Evolutionary conservation across 225 moss, liverwort and hornwort genomes (phyloP).

Genomic region (Thuidium tamariscinum): DNA sequence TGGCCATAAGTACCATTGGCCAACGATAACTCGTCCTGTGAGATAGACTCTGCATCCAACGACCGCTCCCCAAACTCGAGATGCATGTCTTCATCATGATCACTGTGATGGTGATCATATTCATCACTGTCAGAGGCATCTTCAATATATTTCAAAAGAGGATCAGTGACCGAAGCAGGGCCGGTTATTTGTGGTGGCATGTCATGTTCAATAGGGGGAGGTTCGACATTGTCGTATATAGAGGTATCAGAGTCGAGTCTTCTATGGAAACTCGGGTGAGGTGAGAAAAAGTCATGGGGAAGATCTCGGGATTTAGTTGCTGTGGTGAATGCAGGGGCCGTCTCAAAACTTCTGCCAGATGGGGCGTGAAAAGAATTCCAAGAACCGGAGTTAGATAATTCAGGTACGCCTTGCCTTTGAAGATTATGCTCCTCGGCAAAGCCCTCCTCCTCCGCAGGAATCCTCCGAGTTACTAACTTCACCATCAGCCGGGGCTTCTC

Average conservation of each 20-base stretch:
- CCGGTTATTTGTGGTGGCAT: constrained; percentile 47
- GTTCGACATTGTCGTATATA: constrained; percentile 16
- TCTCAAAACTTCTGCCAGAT: constrained; percentile 28
- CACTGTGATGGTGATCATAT: constrained; percentile 18
- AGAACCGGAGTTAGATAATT: constrained; percentile 1
- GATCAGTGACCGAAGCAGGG: constrained; percentile 19
- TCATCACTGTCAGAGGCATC: constrained; percentile 33
- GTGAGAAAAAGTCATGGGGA: constrained; percentile 31
- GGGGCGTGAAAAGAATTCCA: constrained; percentile 20
- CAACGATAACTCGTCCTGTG: constrained; percentile 16
- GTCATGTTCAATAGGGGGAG: constrained; percentile 34
- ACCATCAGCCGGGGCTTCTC: constrained; percentile 5
- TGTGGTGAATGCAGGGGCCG: background rate
- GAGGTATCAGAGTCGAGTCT: constrained; percentile 17
- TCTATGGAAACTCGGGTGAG: constrained; percentile 29
- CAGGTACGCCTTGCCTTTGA: background rate
- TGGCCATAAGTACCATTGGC: constrained; percentile 10
- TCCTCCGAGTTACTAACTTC: constrained; percentile 20
- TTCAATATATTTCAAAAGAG: constrained; percentile 9
- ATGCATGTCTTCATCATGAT: constrained; percentile 33
- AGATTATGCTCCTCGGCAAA: constrained; percentile 2
- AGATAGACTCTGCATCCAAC: constrained; percentile 12
- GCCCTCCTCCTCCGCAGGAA: constrained; percentile 27
- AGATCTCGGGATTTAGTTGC: constrained; percentile 8
- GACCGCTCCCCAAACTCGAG: constrained; percentile 30